Evolutionary conservation across 1,284 basidiomycete species (phyloP).

Genomic region (Inonotus obliquus): DNA sequence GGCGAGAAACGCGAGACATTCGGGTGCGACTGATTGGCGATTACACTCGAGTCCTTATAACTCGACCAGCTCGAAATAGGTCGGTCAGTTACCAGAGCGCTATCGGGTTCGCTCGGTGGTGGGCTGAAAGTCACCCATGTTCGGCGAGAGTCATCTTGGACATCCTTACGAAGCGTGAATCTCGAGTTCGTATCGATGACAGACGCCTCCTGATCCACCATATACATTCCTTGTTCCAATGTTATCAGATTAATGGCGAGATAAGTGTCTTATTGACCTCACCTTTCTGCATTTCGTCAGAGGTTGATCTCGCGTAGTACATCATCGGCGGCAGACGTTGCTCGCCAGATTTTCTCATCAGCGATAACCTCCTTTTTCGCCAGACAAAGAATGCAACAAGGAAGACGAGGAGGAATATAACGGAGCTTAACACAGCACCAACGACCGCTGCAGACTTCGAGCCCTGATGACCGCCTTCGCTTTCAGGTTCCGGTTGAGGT

Average conservation of each 20-base stretch:
- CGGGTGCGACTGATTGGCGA: background rate
- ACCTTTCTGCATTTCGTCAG: background rate
- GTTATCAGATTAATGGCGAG: background rate
- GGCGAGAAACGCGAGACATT: constrained; percentile 10
- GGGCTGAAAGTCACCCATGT: constrained; percentile 3
- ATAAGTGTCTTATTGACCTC: background rate
- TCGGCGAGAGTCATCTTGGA: background rate
- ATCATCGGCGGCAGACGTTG: constrained; percentile 3
- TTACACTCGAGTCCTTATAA: background rate
- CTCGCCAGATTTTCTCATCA: background rate
- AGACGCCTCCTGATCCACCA: background rate
- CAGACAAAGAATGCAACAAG: background rate
- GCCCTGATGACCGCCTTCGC: background rate
- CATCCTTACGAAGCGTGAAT: background rate
- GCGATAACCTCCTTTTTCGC: background rate
- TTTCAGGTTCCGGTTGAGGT: background rate
- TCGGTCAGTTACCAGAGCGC: background rate
- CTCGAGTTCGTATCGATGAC: constrained; percentile 5
- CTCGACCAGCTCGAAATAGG: constrained; percentile 9
- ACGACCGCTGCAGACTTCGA: constrained; percentile 1
- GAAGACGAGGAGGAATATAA: background rate
- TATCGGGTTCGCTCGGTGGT: constrained; percentile 3
- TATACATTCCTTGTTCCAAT: background rate
- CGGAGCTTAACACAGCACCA: background rate
- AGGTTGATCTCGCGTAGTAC: background rate